Evolutionary conservation across 2,329 filamentous ascomycete species (phyloP), one percentile per base, ranked within the genome.

Genomic region (Ceratocystis diversiconidia): DNA sequence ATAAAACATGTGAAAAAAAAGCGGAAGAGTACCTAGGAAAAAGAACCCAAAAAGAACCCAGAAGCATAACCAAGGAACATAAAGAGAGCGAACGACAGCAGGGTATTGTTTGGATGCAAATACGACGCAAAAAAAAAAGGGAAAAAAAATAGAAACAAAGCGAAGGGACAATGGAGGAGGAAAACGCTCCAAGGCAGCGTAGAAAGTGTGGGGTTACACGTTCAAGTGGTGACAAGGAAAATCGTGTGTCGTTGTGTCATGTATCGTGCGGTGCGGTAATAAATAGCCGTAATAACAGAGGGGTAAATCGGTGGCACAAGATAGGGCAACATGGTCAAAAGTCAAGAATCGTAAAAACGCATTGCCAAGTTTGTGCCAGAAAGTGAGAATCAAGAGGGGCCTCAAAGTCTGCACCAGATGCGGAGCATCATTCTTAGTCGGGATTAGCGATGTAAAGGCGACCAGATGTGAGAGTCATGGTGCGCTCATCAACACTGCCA

Each of bases 391-490:
- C 41, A 22, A 30, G 22, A 8, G 41, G 8, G 2, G n/a, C 6
- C 2, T 25, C 43, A 25, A 15, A 28, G 52, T 44, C 61, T 68
- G 4, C 10, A 15, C 36, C 10, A 12, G 36, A 41, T 12, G 10
- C 10, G 3, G 3, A 15, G 36, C 36, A 41, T 15, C 36, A 41
- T 15, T 12, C 36, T 78, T 76, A 82, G 74, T 94, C 90, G 19
- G 90, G 90, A 75, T 95, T 95, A 71, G 90, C 90, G 72, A 95
- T 91, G 74, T 89, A 94, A 67, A 95, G 80, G 68, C 89, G 82
- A 61, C 85, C 85, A 32, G 83, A 81, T 22, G 82, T 85, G 73
- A 94, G 86, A 1, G 88, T 92, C 75, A 85, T 86, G 4, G 87
- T 88, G 71, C 88, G 80, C 75, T 94, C 90, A 73, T 94, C 90